Evolutionary conservation across 2,329 filamentous ascomycete species (phyloP), one percentile per base, ranked within the genome.

Genomic region (Ophiognomonia clavigignenti-juglandacearum): DNA sequence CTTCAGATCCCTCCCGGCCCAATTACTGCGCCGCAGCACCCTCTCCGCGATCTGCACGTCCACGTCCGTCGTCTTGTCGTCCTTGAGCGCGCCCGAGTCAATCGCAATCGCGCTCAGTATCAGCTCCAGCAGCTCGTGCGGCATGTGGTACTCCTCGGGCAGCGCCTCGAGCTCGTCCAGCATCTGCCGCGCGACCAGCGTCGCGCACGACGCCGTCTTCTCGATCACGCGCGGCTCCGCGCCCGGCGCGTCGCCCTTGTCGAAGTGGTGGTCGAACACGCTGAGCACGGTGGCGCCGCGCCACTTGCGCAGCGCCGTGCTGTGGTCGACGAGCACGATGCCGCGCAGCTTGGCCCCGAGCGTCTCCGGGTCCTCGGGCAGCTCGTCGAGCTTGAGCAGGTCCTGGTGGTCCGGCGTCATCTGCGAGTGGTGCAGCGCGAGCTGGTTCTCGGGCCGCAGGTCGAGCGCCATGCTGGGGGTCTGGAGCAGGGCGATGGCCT

Each of bases 71-170:
- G 63, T 52, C 23, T 31, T 42, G 13, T 46, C 65, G 42, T 59
- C 61, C 42, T 60, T 54, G 50, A 73, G 59, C 18, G 69, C 70
- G 19, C 62, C 58, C 1, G 70, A 69, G 53, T 73, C 70, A 48
- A 73, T 71, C 18, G 70, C 65, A 32, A 73, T 72, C 35, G 70
- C 70, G 40, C 64, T 64, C 38, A 73, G 60, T 42, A 73, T 67
- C 4, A 73, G 61, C 53, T 72, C 69, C n/a, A 73, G 66, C 16
- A 73, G 61, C 54, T 73, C 70, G 48, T 73, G 70, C 5, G 70
- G 68, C 61, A 73, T 59, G 48, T 73, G 70, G 52, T 73, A 73
- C 53, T 72, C 69, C 45, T 68, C 54, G 0, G 65, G 63, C 1
- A 72, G 57, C 18, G 57, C 46, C 52, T 72, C 70, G 3, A 72